These are phyloP conservation scores for Nicotiana rustica DNA, from an alignment of 305 asterid genomes.

Conservation along the genomic window DNA sequence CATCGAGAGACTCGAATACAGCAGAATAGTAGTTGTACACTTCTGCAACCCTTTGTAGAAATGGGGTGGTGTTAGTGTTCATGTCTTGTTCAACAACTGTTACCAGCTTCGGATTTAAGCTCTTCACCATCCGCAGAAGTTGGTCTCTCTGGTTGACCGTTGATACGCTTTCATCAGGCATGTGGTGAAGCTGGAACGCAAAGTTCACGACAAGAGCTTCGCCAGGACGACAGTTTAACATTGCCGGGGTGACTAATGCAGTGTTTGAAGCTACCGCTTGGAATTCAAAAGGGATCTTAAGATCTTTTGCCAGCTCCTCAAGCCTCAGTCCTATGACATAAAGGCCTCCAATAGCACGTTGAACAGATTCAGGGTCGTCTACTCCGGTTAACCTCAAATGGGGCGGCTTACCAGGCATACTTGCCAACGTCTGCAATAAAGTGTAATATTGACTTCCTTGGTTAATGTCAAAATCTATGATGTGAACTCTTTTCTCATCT, in stretches of 20 bases:
- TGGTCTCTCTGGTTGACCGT: conserved; percentile 78
- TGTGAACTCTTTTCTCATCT: conserved; percentile 74
- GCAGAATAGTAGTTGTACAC: conserved; percentile 79
- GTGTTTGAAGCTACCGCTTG: conserved; percentile 68
- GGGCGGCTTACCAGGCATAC: conserved; percentile 59
- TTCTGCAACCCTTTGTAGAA: conserved; percentile 78
- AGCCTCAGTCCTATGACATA: conserved; percentile 73
- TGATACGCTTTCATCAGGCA: conserved; percentile 95
- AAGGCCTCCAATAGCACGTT: conserved; percentile 79
- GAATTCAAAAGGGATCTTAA: conserved; percentile 71
- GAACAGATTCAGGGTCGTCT: conserved; percentile 93
- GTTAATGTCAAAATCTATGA: conserved; percentile 86
- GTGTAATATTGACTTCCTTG: conserved; percentile 97
- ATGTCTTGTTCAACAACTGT: conserved; percentile 89
- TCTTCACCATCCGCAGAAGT: conserved; percentile 88
- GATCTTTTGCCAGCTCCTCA: conserved; percentile 65
- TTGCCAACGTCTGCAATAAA: conserved; percentile 69
- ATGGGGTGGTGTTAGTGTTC: conserved; percentile 90
- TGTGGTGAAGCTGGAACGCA: conserved; percentile 97
- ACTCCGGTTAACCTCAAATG: conserved; percentile 79
- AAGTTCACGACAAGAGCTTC: conserved; percentile 85
- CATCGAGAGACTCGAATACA: conserved; percentile 89
- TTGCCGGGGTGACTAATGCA: conserved; percentile 61
- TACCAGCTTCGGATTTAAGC: conserved; percentile 77
- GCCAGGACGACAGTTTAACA: conserved; percentile 63